These are phyloP conservation scores for Wickerhamomyces canadensis DNA, from an alignment of 805 yeast species.

Conservation along the genomic window DNA sequence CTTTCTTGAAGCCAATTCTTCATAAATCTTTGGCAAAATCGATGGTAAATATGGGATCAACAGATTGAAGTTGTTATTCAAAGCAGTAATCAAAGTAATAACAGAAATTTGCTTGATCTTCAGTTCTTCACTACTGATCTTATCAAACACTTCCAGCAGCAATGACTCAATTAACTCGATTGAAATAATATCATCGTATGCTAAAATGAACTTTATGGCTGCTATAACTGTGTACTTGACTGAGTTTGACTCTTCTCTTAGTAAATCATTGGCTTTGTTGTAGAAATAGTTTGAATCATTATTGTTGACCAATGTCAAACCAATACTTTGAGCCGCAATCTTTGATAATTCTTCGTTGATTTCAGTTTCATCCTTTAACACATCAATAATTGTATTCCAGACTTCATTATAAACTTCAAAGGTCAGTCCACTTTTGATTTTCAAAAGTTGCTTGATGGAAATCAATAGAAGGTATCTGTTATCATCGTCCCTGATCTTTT, in stretches of 20 bases:
- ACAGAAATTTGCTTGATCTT: slow-evolving; percentile 57
- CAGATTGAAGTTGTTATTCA: slow-evolving; percentile 48
- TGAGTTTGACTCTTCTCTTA: slow-evolving; percentile 16
- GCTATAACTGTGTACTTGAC: slow-evolving; percentile 26
- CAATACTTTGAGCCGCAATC: slow-evolving; percentile 19
- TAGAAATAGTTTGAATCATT: slow-evolving; percentile 25
- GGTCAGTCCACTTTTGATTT: slow-evolving; percentile 13
- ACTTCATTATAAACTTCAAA: slow-evolving; percentile 22
- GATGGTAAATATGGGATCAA: slow-evolving; percentile 39
- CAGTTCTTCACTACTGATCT: slow-evolving; percentile 34
- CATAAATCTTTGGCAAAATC: slow-evolving; percentile 45
- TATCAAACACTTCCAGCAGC: slow-evolving; percentile 17
- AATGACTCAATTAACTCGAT: slow-evolving; percentile 19
- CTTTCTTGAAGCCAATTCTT: slow-evolving; percentile 49
- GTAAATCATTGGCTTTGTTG: slow-evolving; percentile 18
- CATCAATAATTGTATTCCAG: slow-evolving; percentile 22
- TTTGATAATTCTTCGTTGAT: slow-evolving; percentile 21
- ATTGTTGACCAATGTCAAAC: slow-evolving; percentile 25
- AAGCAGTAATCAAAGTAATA: slow-evolving; percentile 51
- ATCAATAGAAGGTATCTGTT: slow-evolving; percentile 24
- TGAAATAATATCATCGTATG: slow-evolving; percentile 24
- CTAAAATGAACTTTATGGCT: slow-evolving; percentile 32
- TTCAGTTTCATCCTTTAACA: slow-evolving; percentile 9
- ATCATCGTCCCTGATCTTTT: slow-evolving; percentile 20
- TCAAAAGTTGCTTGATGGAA: slow-evolving; percentile 27